These are phyloP conservation scores for Basidiobolus meristosporus DNA, from an alignment of 371 early-diverging fungal genomes.

Conservation along the genomic window DNA sequence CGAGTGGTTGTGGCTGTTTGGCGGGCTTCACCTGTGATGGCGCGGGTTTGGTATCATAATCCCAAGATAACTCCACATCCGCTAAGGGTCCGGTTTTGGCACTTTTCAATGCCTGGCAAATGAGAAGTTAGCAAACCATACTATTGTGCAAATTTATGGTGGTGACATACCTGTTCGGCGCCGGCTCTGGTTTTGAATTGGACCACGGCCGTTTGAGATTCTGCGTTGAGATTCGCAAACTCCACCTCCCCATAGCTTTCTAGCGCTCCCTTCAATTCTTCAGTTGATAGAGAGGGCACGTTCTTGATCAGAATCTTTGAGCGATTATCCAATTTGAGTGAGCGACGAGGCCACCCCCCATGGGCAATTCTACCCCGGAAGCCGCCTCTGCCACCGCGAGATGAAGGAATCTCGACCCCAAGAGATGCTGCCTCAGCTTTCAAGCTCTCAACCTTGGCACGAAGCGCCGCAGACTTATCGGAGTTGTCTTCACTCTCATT, in stretches of 20 bases:
- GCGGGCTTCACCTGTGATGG: background rate
- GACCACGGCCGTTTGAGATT: constrained; percentile 13
- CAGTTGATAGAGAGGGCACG: constrained; percentile 25
- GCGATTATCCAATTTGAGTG: constrained; percentile 39
- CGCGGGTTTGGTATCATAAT: constrained; percentile 7
- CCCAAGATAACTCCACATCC: constrained; percentile 14
- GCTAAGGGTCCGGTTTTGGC: constrained; percentile 9
- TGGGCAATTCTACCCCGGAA: constrained; percentile 17
- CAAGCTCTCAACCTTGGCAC: background rate
- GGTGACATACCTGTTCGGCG: constrained; percentile 15
- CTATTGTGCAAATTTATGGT: background rate
- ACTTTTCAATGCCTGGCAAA: constrained; percentile 19
- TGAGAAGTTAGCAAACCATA: constrained; percentile 15
- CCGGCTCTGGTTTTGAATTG: constrained; percentile 21
- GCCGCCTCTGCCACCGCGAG: constrained; percentile 21
- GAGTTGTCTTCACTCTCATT: background rate
- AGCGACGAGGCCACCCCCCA: constrained; percentile 16
- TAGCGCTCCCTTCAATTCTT: constrained; percentile 16
- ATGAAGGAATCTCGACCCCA: constrained; percentile 13
- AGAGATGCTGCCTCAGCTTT: constrained; percentile 6
- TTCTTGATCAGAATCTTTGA: constrained; percentile 37
- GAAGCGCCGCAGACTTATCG: background rate
- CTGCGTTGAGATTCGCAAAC: constrained; percentile 5
- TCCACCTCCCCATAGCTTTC: constrained; percentile 38
- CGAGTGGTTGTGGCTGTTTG: background rate